Evolutionary conservation across 352 stramenopile species (phyloP), one percentile per base, ranked within the genome.

Genomic region (Globisporangium heterothallicum): DNA sequence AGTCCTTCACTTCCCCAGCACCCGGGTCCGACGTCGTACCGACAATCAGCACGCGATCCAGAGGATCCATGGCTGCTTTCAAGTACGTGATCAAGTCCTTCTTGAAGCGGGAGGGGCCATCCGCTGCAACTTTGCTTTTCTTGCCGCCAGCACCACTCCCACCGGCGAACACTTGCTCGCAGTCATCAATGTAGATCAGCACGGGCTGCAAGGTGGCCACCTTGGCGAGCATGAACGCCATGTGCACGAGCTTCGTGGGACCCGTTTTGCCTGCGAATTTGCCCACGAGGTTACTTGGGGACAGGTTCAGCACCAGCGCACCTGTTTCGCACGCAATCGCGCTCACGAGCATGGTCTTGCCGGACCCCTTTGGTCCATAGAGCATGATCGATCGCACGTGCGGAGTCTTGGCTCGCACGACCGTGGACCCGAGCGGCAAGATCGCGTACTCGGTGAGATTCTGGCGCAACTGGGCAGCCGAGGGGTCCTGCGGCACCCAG

Each of bases 121-220:
- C 83, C n/a, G 88, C 69, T 7, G 53, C 72, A 0, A 63, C 62
- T 34, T 92, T 93, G 58, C 69, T 82, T 63, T 96, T 96, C 61
- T 95, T 95, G 4, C 69, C 69, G 4, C 69, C 68, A n/a, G n/a
- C n/a, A n/a, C n/a, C n/a, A n/a, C n/a, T n/a, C 0, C 64, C 65
- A 16, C 66, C 68, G 1, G 84, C 69, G 43, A 96, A 96, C 26
- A 97, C 78, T 53, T 97, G 77, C 42, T 97, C 88, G 50, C 82
- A 95, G 14, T 97, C 72, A 58, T 98, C 91, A 3, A 98, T 92
- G 68, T 98, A 98, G 50, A 98, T 90, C 16, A 98, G 80, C 25
- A 96, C 80, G 4, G 92, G 94, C 55, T 88, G 77, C 26, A 97
- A 68, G 9, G 63, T 61, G n/a, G 74, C 41, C 24, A 95, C 82